A percentile compares a stretch with the other conserved stretches of the same genome.
phyloP scores from a whole-genome alignment of 768 basidiomycete species.

The Phylloporus sp. region DNA sequence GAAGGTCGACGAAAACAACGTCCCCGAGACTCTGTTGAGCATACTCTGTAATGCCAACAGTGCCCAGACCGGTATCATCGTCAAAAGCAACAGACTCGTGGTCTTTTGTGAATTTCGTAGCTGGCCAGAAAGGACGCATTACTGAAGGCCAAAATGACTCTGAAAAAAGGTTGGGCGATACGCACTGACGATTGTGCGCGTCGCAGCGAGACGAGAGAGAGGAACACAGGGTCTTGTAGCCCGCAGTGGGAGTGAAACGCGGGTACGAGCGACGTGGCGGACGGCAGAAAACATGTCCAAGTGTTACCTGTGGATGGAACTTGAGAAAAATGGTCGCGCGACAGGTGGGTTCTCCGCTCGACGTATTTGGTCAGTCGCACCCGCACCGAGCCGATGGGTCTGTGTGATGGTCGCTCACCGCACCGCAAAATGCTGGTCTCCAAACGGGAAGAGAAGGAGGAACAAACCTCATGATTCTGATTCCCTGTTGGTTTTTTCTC shows the following conservation, averaged over 20 bases:
- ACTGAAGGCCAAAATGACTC: background rate
- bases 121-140: slow-evolving; percentile 34
- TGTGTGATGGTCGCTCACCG: background rate
- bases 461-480: too few species aligned
- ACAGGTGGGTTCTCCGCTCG: background rate
- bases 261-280: slow-evolving; percentile 15
- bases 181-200: slow-evolving; percentile 28
- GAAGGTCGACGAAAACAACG: slow-evolving; percentile 95
- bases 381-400: slow-evolving; percentile 13
- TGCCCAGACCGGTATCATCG: slow-evolving; percentile 69
- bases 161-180: background rate
- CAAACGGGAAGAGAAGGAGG: too few species aligned
- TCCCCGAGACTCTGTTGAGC: slow-evolving; percentile 92
- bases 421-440: too few species aligned
- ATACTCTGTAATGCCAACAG: slow-evolving; percentile 84
- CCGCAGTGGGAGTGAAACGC: slow-evolving; percentile 3
- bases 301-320: background rate
- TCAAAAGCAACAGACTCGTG: slow-evolving; percentile 88
- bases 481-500: too few species aligned
- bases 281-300: slow-evolving; percentile 17
- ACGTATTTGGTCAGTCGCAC: slow-evolving; percentile 18
- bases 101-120: slow-evolving; percentile 77
- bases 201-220: slow-evolving; percentile 3
- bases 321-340: background rate
- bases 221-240: background rate